Base-by-base conservation (phyloP, 805 yeast genomes). In the Nakazawaea anatomiae region DNA sequence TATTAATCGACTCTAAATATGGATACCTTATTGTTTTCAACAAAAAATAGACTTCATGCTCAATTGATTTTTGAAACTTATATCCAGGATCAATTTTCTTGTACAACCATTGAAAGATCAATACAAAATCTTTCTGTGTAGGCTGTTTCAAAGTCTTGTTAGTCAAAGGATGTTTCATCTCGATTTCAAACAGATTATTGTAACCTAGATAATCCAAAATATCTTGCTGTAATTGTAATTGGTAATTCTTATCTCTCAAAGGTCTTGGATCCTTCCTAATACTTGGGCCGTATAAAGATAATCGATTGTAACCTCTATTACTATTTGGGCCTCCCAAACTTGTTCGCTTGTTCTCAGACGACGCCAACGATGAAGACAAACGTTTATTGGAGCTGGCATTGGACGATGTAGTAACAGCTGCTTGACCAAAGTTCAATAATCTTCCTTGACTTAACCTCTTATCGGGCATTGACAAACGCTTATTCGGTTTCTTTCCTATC, bases 81-180 rank as follows among this genome's bases (percentile, higher is more conserved):
- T 85, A 85, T 35, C 85, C 86, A 0, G 96, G 96, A 63, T 90
- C 97, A 40, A 89, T 72, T 56, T 82, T 77, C 54, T 74, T 76
- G 67, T 87, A 89, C 28, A 91, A 67, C 77, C 89, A 91, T 63
- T 85, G 87, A 68, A 90, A 90, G 10, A 90, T 81, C 42, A 77
- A 62, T 6, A 81, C 82, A 64, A 90, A 90, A 57, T 88, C 96
- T 60, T 86, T 87, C 61, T 90, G 97, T 0, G 96, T 89, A 14
- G 97, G 97, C 56, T 75, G 80, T 56, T 72, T 76, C 52, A 90
- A 70, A 2, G 89, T 79, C 61, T 81, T 83, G 8, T 75, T 70
- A 3, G 87, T 75, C 25, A 90, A 66, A 3, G 88, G 78, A 55
- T 85, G 88, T 57, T 82, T 83, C 73, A 82, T 83, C 52, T 86